Base-by-base conservation (phyloP, 805 yeast species). In the Metschnikowia matae region DNA sequence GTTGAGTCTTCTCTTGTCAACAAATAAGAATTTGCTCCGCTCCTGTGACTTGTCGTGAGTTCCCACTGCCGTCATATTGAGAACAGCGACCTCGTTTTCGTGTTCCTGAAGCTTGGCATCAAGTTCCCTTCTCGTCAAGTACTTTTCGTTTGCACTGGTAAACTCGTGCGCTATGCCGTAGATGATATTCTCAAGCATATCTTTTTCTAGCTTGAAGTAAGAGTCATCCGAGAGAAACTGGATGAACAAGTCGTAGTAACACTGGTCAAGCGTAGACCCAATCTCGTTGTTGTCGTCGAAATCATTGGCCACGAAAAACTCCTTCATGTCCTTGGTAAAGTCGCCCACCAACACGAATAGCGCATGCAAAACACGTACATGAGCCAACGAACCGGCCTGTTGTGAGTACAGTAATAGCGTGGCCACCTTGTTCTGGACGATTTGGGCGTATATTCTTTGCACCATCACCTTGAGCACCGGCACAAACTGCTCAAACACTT, bases 381-480 rank as follows among this genome's bases (percentile, higher is more conserved):
- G 89, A 0, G 96, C 85, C 46, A 90, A 68, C 2, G 82, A 74
- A 21, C 88, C 81, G 6, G 80, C 70, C 1, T 86, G 76, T 44
- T 80, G 77, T 0, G 96, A 84, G 49, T 77, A 80, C 46, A 78
- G 82, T 32, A 90, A 66, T 32, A 87, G 69, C 1, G 78, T 68
- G 53, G 82, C 83, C 15, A 84, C 71, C 58, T 80, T 75, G 17
- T 79, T 73, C 54, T 80, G 78, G 32, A 85, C 69, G 55, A 87
- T 78, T 65, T 87, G 92, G 0, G 85, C 90, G 67, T 85, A 87
- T 10, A 87, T 74, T 58, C 96, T 78, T 61, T 86, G 88, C 34
- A 88, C 70, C 61, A 92, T 85, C 4, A 84, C 76, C 45, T 80
- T 78, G 40, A 89, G 64, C 1, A 90, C 96, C 33, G 78, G 75